Base-by-base conservation (phyloP, 345 rosid species). In the Camelina sativa region DNA sequence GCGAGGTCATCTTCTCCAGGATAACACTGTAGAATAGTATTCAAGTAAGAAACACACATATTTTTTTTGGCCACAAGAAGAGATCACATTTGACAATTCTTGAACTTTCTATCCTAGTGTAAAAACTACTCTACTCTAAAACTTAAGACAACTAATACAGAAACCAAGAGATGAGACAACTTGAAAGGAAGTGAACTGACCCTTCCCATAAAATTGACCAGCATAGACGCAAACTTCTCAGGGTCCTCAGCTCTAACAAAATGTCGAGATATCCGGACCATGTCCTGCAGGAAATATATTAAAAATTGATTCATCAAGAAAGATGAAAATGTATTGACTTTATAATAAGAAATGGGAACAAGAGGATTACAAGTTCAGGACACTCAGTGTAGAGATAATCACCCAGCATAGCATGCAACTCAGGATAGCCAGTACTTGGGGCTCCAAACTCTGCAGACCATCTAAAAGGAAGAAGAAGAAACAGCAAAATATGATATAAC, bases 1-100 rank as follows among this genome's bases (percentile, higher is more conserved):
- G 96, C 99, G 50, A 90, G 76, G 83, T 95, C 99, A 76, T 92
- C 99, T 89, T 95, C 99, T 34, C 97, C 93, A 1, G 99, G 99
- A 87, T 90, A 95, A 80, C 99, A 92, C 99, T 95, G 94, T 80
- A 79, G n/a, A 53, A 56, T 76, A 53, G 70, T 17, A 61, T 32
- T 19, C 53, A 54, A 67, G 74, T 56, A 6, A 64, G 4, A 64
- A 69, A 47, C n/a, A 16, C 9, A 38, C 25, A 7, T n/a, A 25
- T 30, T n/a, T n/a, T n/a, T n/a, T 75, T 35, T 23, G 38, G 23
- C 64, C 60, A 70, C 40, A n/a, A n/a, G n/a, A 7, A 48, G 41
- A 47, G 9, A 11, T 66, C 8, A 34, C 2, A 69, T n/a, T 63
- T 48, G 30, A 46, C 41, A 72, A 7, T 43, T 71, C 75, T 48